Evolutionary conservation across 306 rosid species (phyloP), one percentile per base, ranked within the genome.

Genomic region (Glycine tomentella): DNA sequence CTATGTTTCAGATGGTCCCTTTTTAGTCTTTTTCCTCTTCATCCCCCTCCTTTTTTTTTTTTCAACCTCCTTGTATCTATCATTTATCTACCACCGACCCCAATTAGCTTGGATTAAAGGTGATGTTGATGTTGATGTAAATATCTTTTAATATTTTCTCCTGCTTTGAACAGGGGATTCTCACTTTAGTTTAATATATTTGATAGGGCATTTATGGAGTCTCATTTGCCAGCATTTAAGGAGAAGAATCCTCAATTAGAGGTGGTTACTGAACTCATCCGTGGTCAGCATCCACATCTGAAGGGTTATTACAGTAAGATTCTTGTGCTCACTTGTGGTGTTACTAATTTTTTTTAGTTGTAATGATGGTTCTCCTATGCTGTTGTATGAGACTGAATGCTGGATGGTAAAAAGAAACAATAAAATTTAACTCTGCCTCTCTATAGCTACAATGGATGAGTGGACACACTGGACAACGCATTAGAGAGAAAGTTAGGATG

Each of bases 211-310:
- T 93, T 95, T 81, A 91, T 95, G 95, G 97, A 93, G 84, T 86
- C 92, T 0, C 85, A 93, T 8, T 76, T 95, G 84, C 97, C 97
- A 44, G 80, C 67, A 8, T 87, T 91, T 78, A 91, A 83, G 84
- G 97, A 91, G 87, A 79, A 81, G 52, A 93, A 93, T 86, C 94
- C 99, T 83, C 99, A 90, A 71, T 86, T 95, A 57, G 95, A 93
- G 87, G 92, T 95, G 70, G 94, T 87, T 72, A 86, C 91, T 76
- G 97, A 95, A 67, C 93, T 91, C 83, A 90, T 91, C 69, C 97
- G 95, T 61, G 99, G 99, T 57, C 97, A 91, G 83, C 99, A 95
- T 85, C 97, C 99, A 42, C 95, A 88, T 87, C 80, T 93, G 85
- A 91, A 91, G 92, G 97, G 64, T 45, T 87, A 87, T 72, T 95